These are phyloP conservation scores for Rosa rugosa DNA, from an alignment of 306 rosid species.

Conservation along the genomic window DNA sequence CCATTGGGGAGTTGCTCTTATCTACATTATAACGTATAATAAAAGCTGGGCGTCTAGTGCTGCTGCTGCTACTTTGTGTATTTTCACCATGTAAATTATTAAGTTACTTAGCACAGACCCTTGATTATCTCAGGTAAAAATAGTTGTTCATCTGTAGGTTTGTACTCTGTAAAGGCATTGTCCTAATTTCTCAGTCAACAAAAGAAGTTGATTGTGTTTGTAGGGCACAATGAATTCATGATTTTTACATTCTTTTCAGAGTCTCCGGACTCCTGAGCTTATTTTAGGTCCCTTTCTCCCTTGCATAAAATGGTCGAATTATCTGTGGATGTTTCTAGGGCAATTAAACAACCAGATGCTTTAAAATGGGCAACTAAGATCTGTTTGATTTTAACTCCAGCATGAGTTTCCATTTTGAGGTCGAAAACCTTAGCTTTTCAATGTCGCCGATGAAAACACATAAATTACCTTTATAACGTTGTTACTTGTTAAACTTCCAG, in stretches of 20 bases:
- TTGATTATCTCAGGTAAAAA: slow-evolving; percentile 29
- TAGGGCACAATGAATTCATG: not conserved
- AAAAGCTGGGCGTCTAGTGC: slow-evolving; percentile 20
- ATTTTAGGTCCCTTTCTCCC: too few species aligned
- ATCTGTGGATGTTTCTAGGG: not conserved
- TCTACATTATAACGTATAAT: slow-evolving; percentile 24
- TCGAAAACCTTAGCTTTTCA: not conserved
- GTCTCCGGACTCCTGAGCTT: not conserved
- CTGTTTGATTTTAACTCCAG: not conserved
- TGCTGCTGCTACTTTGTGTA: not conserved
- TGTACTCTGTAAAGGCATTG: not conserved
- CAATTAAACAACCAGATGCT: too few species aligned
- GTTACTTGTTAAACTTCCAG: not conserved
- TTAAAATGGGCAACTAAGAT: too few species aligned
- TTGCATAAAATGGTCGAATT: not conserved
- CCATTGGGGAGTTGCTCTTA: slow-evolving; percentile 11
- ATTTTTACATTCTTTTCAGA: not conserved
- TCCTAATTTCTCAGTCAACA: not conserved
- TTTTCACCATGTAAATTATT: slow-evolving; percentile 23
- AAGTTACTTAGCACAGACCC: slow-evolving; percentile 2
- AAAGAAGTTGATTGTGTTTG: slow-evolving; percentile 25
- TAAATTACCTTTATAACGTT: too few species aligned
- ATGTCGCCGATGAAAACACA: not conserved
- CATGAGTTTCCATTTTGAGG: not conserved
- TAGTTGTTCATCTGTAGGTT: slow-evolving; percentile 19